Conservation (phyloP, 2,329 filamentous ascomycete species). For the Bipolaris cookei region DNA sequence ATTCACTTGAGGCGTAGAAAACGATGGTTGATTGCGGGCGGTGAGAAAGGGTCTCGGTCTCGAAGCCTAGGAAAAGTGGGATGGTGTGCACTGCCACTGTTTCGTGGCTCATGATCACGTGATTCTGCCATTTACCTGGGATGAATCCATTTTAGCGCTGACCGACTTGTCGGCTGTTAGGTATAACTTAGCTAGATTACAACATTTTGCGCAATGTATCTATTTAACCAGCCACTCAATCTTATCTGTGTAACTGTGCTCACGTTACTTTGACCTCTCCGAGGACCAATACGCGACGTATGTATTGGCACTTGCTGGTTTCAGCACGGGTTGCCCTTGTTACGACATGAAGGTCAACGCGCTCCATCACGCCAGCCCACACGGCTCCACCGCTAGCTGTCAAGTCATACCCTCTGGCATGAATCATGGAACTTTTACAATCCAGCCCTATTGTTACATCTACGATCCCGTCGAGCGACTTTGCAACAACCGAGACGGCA, state of each 20-base stretch:
- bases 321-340: conserved; percentile 1
- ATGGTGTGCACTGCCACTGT: conserved; percentile 14
- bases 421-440: conserved; percentile 6
- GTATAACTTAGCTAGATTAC: no score
- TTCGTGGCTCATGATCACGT: neutral
- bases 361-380: conserved; percentile 18
- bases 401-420: conserved; percentile 9
- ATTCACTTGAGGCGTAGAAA: conserved; percentile 25
- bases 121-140: neutral
- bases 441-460: neutral
- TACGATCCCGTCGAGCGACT: neutral
- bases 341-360: conserved; percentile 9
- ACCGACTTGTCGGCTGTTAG: neutral
- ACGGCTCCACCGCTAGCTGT: conserved; percentile 11
- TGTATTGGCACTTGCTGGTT: conserved; percentile 9
- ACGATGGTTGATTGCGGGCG: conserved; percentile 25
- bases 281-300: neutral
- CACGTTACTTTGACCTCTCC: neutral
- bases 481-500: neutral
- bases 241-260: neutral
- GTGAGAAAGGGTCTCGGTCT: conserved; percentile 26
- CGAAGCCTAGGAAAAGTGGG: conserved; percentile 21
- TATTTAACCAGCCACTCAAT: no score
- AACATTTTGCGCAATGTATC: no score
- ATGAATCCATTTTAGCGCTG: neutral